A percentile compares a stretch with the other conserved stretches of the same genome.
Evolutionary conservation across 139 green algal species (phyloP).

Genomic region (Pleodorina starrii): DNA sequence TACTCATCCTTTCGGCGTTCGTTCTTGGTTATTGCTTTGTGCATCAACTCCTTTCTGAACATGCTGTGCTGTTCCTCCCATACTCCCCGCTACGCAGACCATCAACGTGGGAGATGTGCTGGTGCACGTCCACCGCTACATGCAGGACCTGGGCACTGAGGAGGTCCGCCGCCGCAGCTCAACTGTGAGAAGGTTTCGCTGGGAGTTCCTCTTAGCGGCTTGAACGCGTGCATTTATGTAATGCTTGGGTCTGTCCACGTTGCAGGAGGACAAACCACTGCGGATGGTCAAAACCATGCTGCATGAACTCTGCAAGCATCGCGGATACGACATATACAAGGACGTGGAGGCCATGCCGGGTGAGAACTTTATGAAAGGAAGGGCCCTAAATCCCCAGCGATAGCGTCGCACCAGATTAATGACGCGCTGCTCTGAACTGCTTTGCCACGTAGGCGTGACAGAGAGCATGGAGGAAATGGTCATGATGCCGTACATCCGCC

Average conservation of each 20-base stretch:
- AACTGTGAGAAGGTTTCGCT: slow-evolving; percentile 12
- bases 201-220: neutral
- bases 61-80: too few species aligned
- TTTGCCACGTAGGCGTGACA: neutral
- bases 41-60: too few species aligned
- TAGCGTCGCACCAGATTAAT: too few species aligned
- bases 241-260: neutral
- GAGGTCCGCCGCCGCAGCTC: slow-evolving; percentile 87
- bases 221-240: neutral
- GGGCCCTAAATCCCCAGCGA: too few species aligned
- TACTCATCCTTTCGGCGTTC: neutral
- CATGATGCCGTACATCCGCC: slow-evolving; percentile 95
- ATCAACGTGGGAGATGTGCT: slow-evolving; percentile 87
- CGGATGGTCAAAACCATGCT: slow-evolving; percentile 98
- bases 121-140: slow-evolving; percentile 91
- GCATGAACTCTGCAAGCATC: slow-evolving; percentile 87
- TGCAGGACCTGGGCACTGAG: slow-evolving; percentile 87
- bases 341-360: slow-evolving; percentile 40
- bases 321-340: slow-evolving; percentile 39
- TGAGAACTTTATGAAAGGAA: too few species aligned
- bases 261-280: slow-evolving; percentile 94
- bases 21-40: too few species aligned
- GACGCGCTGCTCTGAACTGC: too few species aligned
- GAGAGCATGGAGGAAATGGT: slow-evolving; percentile 70
- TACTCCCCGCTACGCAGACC: slow-evolving; percentile 69